phyloP scores from a whole-genome alignment of 1,284 basidiomycete genomes.

The Hymenochaete sp. region DNA sequence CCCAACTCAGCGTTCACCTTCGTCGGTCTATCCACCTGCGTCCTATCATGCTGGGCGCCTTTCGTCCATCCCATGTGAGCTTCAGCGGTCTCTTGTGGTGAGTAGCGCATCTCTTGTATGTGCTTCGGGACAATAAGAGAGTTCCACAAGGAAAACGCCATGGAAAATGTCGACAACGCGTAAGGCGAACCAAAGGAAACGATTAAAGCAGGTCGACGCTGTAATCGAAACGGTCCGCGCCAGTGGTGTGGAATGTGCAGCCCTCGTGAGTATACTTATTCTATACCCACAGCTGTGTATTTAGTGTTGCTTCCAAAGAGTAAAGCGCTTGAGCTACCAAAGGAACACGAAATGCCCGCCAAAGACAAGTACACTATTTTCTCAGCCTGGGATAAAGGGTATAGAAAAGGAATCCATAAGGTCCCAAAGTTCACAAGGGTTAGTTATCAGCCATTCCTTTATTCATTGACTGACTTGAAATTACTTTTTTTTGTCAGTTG shows the following conservation, averaged over 20 bases:
- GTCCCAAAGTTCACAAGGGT: slow-evolving; percentile 93
- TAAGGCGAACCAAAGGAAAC: slow-evolving; percentile 82
- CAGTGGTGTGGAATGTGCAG: slow-evolving; percentile 69
- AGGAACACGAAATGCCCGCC: slow-evolving; percentile 80
- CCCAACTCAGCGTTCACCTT: neutral
- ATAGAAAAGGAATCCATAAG: slow-evolving; percentile 93
- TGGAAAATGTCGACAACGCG: slow-evolving; percentile 88
- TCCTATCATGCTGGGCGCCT: slow-evolving; percentile 65
- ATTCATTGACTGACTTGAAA: neutral
- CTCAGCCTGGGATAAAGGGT: slow-evolving; percentile 60
- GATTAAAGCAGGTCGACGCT: slow-evolving; percentile 87
- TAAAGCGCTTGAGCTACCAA: slow-evolving; percentile 70
- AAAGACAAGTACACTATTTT: slow-evolving; percentile 96
- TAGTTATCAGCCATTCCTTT: slow-evolving; percentile 26
- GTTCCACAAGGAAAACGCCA: slow-evolving; percentile 75
- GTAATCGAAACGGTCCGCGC: slow-evolving; percentile 84
- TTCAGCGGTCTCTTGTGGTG: slow-evolving; percentile 75
- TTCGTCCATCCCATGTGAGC: slow-evolving; percentile 55
- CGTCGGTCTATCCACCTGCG: neutral
- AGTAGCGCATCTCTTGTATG: slow-evolving; percentile 17
- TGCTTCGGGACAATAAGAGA: neutral
- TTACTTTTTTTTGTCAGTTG: slow-evolving; percentile 38
- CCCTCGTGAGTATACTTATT: slow-evolving; percentile 51
- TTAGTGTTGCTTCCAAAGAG: slow-evolving; percentile 32
- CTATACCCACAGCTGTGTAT: neutral